phyloP scores from a whole-genome alignment of 129 eudicot genomes.

The Pittosporum tobira region DNA sequence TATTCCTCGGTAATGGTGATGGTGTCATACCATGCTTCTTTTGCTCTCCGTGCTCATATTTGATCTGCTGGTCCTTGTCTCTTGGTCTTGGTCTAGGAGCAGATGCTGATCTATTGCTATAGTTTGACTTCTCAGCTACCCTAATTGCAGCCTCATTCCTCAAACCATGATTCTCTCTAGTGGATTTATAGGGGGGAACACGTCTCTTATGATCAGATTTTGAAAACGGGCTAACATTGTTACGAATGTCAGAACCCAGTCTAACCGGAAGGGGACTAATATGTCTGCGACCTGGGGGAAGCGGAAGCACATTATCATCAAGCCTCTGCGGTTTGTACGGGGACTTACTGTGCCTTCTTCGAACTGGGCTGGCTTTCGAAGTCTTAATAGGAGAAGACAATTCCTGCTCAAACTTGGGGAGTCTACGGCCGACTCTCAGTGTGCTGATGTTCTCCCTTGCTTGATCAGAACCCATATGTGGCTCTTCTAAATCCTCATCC shows the following conservation, averaged over 20 bases:
- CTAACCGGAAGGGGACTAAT: conserved; percentile 29
- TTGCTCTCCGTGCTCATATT: conserved; percentile 22
- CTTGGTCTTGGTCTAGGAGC: conserved; percentile 50
- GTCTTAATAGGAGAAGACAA: conserved; percentile 25
- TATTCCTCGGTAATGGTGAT: conserved; percentile 20
- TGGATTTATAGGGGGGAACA: conserved; percentile 17
- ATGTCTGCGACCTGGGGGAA: conserved; percentile 29
- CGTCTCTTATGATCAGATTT: conserved; percentile 19
- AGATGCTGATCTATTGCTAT: conserved; percentile 43
- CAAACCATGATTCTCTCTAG: conserved; percentile 8
- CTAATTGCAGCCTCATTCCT: conserved; percentile 14
- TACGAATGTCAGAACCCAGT: conserved; percentile 12
- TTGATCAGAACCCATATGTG: conserved; percentile 16
- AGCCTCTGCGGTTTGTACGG: conserved; percentile 38
- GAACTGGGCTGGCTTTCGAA: conserved; percentile 21
- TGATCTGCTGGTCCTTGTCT: conserved; percentile 27
- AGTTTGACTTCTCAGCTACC: conserved; percentile 19
- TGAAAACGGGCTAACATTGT: no score
- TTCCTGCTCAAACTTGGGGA: conserved; percentile 32
- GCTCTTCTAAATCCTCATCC: conserved; percentile 14
- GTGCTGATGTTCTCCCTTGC: conserved; percentile 17
- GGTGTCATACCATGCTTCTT: conserved; percentile 29
- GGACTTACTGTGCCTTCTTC: conserved; percentile 59
- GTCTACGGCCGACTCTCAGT: conserved; percentile 23
- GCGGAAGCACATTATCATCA: conserved; percentile 26